Conservation (phyloP, 1,284 basidiomycete species). For the Meripilus lineatus region DNA sequence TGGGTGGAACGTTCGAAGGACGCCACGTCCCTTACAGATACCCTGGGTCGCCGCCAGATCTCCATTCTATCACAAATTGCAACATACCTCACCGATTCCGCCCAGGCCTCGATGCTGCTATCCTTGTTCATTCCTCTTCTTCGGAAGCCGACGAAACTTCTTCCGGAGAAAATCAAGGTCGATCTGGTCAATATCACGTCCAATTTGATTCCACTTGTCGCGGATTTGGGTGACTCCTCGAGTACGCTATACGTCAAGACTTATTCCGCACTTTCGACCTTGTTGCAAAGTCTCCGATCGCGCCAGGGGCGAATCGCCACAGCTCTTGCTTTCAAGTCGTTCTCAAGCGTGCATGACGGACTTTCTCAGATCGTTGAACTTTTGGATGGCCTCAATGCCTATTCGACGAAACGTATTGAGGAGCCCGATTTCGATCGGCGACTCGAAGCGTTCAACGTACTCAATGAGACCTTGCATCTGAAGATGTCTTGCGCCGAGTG, state of each 20-base stretch:
- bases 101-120: conserved; percentile 75
- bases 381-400: conserved; percentile 79
- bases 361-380: conserved; percentile 50
- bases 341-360: conserved; percentile 49
- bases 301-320: conserved; percentile 68
- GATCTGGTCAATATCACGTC: conserved; percentile 79
- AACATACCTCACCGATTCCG: conserved; percentile 64
- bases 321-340: conserved; percentile 56
- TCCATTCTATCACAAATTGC: conserved; percentile 78
- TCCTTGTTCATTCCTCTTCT: conserved; percentile 79
- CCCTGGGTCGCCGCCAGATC: conserved; percentile 82
- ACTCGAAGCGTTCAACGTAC: conserved; percentile 67
- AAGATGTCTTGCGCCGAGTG: conserved; percentile 61
- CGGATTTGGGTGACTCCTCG: conserved; percentile 51
- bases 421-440: conserved; percentile 94
- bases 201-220: conserved; percentile 70
- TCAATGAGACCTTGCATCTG: conserved; percentile 64
- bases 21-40: conserved; percentile 55
- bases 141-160: conserved; percentile 68
- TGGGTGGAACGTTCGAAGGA: conserved; percentile 65
- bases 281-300: conserved; percentile 75
- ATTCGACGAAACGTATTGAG: conserved; percentile 76
- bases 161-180: conserved; percentile 86
- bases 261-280: conserved; percentile 64
- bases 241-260: conserved; percentile 51